phyloP scores from a whole-genome alignment of 148 eudicot genomes.

The Vaccinium darrowii region DNA sequence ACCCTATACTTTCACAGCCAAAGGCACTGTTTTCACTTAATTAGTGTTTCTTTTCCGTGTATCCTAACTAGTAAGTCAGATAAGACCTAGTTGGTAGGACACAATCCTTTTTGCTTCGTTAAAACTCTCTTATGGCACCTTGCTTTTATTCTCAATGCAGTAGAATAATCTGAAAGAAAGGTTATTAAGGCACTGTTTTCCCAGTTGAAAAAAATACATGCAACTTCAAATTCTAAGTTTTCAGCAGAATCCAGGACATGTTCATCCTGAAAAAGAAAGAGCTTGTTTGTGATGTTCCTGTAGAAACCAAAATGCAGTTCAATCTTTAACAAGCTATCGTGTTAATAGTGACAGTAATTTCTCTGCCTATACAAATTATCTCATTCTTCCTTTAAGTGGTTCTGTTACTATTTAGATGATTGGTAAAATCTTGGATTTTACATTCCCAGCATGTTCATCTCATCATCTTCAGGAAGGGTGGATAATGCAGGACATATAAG shows the following conservation, averaged over 20 bases:
- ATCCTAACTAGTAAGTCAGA: not conserved
- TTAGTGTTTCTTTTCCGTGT: not conserved
- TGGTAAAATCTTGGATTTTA: not conserved
- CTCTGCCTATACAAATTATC: not conserved
- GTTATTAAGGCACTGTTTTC: not conserved
- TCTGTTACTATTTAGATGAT: not conserved
- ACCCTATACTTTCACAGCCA: too few species aligned
- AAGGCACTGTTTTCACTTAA: not conserved
- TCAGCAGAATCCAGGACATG: not conserved
- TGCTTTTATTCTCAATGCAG: not conserved
- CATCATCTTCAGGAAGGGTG: not conserved
- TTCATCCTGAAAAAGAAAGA: not conserved
- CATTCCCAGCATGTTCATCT: not conserved
- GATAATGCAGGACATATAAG: not conserved
- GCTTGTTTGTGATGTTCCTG: not conserved
- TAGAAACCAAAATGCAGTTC: not conserved
- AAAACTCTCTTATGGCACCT: not conserved
- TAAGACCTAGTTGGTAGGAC: not conserved
- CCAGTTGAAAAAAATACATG: not conserved
- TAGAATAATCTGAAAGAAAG: not conserved
- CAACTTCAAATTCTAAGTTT: not conserved
- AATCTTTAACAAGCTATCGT: not conserved
- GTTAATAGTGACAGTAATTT: not conserved
- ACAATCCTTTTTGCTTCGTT: not conserved
- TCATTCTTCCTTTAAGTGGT: not conserved